These are phyloP conservation scores for Spathaspora boniae DNA, from an alignment of 805 yeast species.

Conservation along the genomic window DNA sequence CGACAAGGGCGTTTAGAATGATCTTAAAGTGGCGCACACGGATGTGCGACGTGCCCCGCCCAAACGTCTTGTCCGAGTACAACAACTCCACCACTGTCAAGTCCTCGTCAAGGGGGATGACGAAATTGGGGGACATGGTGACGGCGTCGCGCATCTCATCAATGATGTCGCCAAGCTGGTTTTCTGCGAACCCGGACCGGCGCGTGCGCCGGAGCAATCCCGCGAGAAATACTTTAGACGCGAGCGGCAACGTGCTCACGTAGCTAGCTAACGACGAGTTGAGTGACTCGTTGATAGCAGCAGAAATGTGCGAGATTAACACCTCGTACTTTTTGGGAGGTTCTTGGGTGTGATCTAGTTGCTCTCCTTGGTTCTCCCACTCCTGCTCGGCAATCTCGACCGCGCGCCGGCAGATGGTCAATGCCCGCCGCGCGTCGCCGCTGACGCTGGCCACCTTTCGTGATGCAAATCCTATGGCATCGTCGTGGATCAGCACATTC, in stretches of 20 bases:
- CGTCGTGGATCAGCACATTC: slow-evolving; percentile 50
- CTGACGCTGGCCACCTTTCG: slow-evolving; percentile 94
- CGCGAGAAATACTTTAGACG: slow-evolving; percentile 68
- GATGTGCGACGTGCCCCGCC: slow-evolving; percentile 28
- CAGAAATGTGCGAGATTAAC: slow-evolving; percentile 68
- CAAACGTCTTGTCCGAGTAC: slow-evolving; percentile 20
- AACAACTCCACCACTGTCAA: slow-evolving; percentile 19
- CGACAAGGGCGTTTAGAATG: slow-evolving; percentile 66
- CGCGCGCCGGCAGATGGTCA: slow-evolving; percentile 84
- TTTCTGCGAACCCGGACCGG: slow-evolving; percentile 69
- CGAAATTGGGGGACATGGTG: slow-evolving; percentile 30
- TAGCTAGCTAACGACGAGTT: slow-evolving; percentile 66
- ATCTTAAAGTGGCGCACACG: slow-evolving; percentile 59
- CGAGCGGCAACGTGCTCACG: slow-evolving; percentile 57
- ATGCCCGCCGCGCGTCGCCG: slow-evolving; percentile 95
- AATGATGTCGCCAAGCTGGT: slow-evolving; percentile 67
- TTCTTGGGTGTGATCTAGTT: slow-evolving; percentile 17
- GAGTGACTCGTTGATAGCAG: slow-evolving; percentile 76
- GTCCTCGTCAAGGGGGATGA: slow-evolving; percentile 5
- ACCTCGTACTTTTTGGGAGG: slow-evolving; percentile 43
- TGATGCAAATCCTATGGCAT: slow-evolving; percentile 88
- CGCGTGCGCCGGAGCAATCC: slow-evolving; percentile 62
- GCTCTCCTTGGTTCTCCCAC: slow-evolving; percentile 32
- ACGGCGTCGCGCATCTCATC: slow-evolving; percentile 65
- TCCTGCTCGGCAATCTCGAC: slow-evolving; percentile 80